These are phyloP conservation scores for Cercospora zeina DNA, from an alignment of 2,329 filamentous ascomycete species.

Conservation along the genomic window DNA sequence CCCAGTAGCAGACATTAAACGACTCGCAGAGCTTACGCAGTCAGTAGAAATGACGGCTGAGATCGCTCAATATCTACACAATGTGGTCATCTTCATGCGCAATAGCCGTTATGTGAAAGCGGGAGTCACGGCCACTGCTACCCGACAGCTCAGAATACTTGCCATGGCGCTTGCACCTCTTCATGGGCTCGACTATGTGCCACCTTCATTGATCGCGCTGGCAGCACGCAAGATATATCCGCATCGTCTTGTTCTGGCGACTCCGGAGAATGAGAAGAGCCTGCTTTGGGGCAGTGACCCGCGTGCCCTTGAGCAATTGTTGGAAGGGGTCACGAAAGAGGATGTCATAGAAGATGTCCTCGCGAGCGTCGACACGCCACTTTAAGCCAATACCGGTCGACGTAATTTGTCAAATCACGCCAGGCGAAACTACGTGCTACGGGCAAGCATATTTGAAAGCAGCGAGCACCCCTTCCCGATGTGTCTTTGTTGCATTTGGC, in stretches of 20 bases:
- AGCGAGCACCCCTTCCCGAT: not conserved
- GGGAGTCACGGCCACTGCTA: slow-evolving; percentile 75
- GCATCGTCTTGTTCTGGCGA: slow-evolving; percentile 74
- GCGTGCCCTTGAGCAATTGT: slow-evolving; percentile 64
- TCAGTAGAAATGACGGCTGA: slow-evolving; percentile 70
- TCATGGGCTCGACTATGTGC: slow-evolving; percentile 76
- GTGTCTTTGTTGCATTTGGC: not conserved
- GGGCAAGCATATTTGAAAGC: not conserved
- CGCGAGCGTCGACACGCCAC: slow-evolving; percentile 57
- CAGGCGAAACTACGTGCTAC: not conserved
- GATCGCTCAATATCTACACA: slow-evolving; percentile 79
- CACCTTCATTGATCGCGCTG: slow-evolving; percentile 78
- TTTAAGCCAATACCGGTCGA: slow-evolving; percentile 38
- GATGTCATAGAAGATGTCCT: slow-evolving; percentile 61
- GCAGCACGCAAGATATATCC: slow-evolving; percentile 85
- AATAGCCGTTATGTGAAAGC: slow-evolving; percentile 80
- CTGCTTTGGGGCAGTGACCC: slow-evolving; percentile 89
- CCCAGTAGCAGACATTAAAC: slow-evolving; percentile 51
- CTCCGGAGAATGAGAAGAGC: slow-evolving; percentile 73
- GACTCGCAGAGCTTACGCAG: slow-evolving; percentile 60
- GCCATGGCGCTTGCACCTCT: slow-evolving; percentile 71
- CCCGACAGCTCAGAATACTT: slow-evolving; percentile 65
- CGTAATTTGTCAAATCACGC: not conserved
- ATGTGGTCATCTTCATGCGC: slow-evolving; percentile 82
- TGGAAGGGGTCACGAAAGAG: slow-evolving; percentile 61